A percentile compares a stretch with the other conserved stretches of the same genome.
These are phyloP conservation scores for Fomes fomentarius DNA, from an alignment of 1,284 basidiomycete genomes.

Conservation along the genomic window DNA sequence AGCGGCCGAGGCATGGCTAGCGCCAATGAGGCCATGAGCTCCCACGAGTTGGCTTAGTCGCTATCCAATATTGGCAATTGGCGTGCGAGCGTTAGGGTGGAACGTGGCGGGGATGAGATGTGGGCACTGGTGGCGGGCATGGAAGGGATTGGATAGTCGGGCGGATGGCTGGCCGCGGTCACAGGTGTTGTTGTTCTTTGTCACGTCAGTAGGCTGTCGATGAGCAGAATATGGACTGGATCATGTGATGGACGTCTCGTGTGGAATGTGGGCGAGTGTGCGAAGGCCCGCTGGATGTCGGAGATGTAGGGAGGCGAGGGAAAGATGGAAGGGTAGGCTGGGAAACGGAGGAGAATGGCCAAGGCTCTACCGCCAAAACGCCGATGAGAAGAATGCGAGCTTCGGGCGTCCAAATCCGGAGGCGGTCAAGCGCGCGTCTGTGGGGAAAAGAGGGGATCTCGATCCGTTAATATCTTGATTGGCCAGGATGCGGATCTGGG, in stretches of 20 bases:
- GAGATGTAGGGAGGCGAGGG: conserved; percentile 22
- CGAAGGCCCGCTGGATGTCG: conserved; percentile 14
- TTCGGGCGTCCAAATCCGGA: conserved; percentile 18
- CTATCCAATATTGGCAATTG: conserved; percentile 17
- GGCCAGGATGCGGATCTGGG: conserved; percentile 27
- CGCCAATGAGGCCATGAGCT: conserved; percentile 83
- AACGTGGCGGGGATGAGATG: conserved; percentile 7
- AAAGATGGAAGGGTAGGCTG: conserved; percentile 27
- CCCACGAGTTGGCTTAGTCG: conserved; percentile 18
- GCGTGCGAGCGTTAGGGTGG: conserved; percentile 3
- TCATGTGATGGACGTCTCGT: conserved; percentile 14
- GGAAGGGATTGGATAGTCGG: background rate
- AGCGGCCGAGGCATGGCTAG: conserved; percentile 91
- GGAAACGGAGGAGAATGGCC: conserved; percentile 22
- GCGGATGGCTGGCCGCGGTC: background rate
- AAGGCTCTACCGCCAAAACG: conserved; percentile 22
- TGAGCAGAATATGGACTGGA: background rate
- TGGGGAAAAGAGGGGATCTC: conserved; percentile 24
- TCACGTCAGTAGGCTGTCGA: background rate
- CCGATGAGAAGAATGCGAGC: conserved; percentile 26
- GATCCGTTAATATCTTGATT: conserved; percentile 32
- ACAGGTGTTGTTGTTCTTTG: background rate
- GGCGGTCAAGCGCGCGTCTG: conserved; percentile 3
- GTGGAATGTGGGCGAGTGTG: conserved; percentile 10
- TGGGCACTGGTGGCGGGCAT: conserved; percentile 1